A percentile compares a stretch with the other conserved stretches of the same genome.
phyloP scores from a whole-genome alignment of 2,329 filamentous ascomycete species.

The Beauveria asiatica region DNA sequence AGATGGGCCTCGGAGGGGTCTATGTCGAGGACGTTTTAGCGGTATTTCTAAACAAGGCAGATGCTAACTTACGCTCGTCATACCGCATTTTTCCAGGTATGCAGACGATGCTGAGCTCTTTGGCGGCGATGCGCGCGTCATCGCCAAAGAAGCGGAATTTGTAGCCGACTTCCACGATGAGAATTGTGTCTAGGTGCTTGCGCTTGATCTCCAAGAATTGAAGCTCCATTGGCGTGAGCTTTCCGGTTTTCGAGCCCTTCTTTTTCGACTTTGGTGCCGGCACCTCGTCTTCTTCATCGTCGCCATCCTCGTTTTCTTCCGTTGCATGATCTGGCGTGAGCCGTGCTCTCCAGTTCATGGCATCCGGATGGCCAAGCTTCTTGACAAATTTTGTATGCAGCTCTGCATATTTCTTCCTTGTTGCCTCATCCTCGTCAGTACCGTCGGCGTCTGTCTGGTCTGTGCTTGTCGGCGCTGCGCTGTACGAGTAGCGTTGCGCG shows the following conservation, averaged over 20 bases:
- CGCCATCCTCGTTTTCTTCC: conserved; percentile 47
- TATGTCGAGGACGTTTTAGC: conserved; percentile 19
- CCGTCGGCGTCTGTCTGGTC: conserved; percentile 30
- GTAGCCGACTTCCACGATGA: conserved; percentile 94
- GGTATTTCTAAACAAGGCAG: neutral
- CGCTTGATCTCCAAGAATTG: conserved; percentile 92
- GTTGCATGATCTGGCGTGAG: conserved; percentile 44
- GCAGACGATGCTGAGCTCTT: conserved; percentile 88
- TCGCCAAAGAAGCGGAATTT: conserved; percentile 98
- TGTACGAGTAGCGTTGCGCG: conserved; percentile 5
- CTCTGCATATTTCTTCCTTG: conserved; percentile 52
- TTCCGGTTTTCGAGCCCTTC: conserved; percentile 61
- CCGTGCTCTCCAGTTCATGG: conserved; percentile 58
- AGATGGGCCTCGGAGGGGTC: conserved; percentile 86
- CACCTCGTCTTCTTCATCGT: conserved; percentile 45
- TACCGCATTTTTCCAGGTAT: conserved; percentile 93
- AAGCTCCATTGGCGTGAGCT: conserved; percentile 88
- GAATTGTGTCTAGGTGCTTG: conserved; percentile 78
- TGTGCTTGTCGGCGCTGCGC: conserved; percentile 23
- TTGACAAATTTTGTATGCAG: conserved; percentile 81
- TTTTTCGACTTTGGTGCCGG: conserved; percentile 46
- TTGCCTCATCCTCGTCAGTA: conserved; percentile 42
- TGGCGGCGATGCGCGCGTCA: conserved; percentile 81
- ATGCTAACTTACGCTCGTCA: conserved; percentile 61
- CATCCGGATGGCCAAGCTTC: conserved; percentile 81